Evolutionary conservation across 345 rosid species (phyloP), one percentile per base, ranked within the genome.

Genomic region (sweet orange (Citrus sinensis)): DNA sequence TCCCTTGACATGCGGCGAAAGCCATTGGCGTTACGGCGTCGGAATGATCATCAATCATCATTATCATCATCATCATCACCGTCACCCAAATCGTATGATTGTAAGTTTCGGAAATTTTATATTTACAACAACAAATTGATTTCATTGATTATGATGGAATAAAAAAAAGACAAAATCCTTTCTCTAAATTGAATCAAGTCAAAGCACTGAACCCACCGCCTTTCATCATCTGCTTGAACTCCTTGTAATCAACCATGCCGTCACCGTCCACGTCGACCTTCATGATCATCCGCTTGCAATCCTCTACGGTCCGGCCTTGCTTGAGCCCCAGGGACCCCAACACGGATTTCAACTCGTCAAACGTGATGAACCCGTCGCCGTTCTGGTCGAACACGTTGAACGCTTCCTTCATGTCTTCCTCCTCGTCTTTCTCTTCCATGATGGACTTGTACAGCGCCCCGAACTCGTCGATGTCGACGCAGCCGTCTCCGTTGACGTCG

Each of bases 181-280:
- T 24, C 2, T 55, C 2, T 55, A n/a, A 72, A 9, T 19, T 25
- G 30, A 19, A 51, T 85, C 30, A 89, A 60, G 80, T 60, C 75
- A 85, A 56, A 42, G 87, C 73, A 66, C 81, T 76, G 66, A 89
- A 81, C 9, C 83, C 82, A 2, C 88, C 87, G 0, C 87, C 86
- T 76, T 90, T 83, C 91, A 90, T 88, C 93, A 90, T 90, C 69
- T 84, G 83, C 83, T 80, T 88, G 73, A 90, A 90, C 78, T 90
- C 93, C 37, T 78, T 75, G 39, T 75, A 88, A 58, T 88, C 81
- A 63, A 95, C 97, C 83, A 81, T 89, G n/a, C 98, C 98, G 77
- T 95, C 98, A 5, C 98, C 98, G 64, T 95, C 98, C 16, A 60
- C 92, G 76, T 95, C 98, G 8, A 95, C 98, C 82, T 86, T 85